A percentile compares a stretch with the other conserved stretches of the same genome.
Evolutionary conservation across 106 monocot genomes (phyloP).

Genomic region (Dendrobium catenatum): DNA sequence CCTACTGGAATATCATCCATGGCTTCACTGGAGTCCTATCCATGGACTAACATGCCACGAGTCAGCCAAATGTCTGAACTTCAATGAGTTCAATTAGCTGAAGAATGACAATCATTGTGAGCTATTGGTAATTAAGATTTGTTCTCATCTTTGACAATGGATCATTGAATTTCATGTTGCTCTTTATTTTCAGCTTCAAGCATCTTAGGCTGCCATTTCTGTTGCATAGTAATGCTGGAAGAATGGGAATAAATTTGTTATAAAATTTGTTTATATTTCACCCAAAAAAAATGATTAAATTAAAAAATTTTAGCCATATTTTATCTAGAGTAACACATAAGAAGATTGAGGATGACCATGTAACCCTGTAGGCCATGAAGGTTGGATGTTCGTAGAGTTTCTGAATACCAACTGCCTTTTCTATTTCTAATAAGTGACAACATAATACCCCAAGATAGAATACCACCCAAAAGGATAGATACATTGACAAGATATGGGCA

Average conservation of each 20-base stretch:
- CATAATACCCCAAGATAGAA: constrained; percentile 86
- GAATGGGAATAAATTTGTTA: too few species aligned
- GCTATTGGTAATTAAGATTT: background rate
- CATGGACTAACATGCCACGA: constrained; percentile 35
- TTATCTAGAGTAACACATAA: too few species aligned
- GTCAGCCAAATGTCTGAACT: constrained; percentile 19
- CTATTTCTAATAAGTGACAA: constrained; percentile 66
- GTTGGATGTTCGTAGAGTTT: constrained; percentile 16
- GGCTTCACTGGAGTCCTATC: constrained; percentile 6
- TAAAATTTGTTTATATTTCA: too few species aligned
- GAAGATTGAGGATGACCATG: constrained; percentile 15
- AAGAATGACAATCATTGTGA: background rate
- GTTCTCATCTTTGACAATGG: background rate
- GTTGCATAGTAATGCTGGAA: too few species aligned
- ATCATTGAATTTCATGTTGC: background rate
- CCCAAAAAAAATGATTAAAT: background rate
- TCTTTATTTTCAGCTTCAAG: background rate
- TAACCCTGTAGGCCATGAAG: constrained; percentile 73
- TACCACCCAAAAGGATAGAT: constrained; percentile 67
- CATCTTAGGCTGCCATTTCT: too few species aligned
- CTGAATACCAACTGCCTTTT: constrained; percentile 66
- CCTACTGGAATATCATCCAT: background rate
- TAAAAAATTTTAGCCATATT: background rate
- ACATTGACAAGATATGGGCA: constrained; percentile 84
- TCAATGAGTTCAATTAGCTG: background rate